phyloP scores from a whole-genome alignment of 352 stramenopile species.

The Thalassiosira mediterranea region DNA sequence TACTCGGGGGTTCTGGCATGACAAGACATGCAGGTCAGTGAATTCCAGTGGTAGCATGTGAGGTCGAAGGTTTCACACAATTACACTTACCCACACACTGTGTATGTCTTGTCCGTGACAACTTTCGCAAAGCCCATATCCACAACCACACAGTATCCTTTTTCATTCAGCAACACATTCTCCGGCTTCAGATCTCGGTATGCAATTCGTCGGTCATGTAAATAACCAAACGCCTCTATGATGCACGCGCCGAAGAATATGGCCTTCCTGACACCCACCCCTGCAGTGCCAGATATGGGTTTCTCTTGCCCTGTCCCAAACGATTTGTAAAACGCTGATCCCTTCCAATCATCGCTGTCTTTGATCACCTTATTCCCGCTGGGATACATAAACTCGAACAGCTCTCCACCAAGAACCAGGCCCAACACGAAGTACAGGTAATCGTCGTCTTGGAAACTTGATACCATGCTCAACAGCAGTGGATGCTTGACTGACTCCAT shows the following conservation, averaged over 20 bases:
- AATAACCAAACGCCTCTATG: conserved; percentile 64
- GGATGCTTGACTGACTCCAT: conserved; percentile 90
- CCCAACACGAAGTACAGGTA: conserved; percentile 94
- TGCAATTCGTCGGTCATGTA: conserved; percentile 51
- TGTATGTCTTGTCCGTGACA: conserved; percentile 89
- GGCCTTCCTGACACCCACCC: conserved; percentile 93
- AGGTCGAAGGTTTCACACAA: too few species aligned
- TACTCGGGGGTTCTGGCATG: conserved; percentile 77
- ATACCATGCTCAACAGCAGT: conserved; percentile 91
- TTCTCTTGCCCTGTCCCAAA: conserved; percentile 12
- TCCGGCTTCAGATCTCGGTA: conserved; percentile 89
- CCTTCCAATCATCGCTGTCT: conserved; percentile 42
- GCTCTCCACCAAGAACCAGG: conserved; percentile 91
- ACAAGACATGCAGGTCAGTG: too few species aligned
- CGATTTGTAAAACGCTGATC: conserved; percentile 15
- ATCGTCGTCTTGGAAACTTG: conserved; percentile 90
- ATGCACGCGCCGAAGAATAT: conserved; percentile 84
- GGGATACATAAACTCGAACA: conserved; percentile 40
- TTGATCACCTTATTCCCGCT: conserved; percentile 48
- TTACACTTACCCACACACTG: conserved; percentile 85
- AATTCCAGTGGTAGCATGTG: too few species aligned
- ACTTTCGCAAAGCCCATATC: conserved; percentile 98
- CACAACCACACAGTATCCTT: conserved; percentile 96
- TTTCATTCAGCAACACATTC: conserved; percentile 89
- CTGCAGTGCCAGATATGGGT: conserved; percentile 94